A percentile compares a stretch with the other conserved stretches of the same genome.
These are phyloP conservation scores for Erodium maritimum DNA, from an alignment of 345 rosid species.

Conservation along the genomic window DNA sequence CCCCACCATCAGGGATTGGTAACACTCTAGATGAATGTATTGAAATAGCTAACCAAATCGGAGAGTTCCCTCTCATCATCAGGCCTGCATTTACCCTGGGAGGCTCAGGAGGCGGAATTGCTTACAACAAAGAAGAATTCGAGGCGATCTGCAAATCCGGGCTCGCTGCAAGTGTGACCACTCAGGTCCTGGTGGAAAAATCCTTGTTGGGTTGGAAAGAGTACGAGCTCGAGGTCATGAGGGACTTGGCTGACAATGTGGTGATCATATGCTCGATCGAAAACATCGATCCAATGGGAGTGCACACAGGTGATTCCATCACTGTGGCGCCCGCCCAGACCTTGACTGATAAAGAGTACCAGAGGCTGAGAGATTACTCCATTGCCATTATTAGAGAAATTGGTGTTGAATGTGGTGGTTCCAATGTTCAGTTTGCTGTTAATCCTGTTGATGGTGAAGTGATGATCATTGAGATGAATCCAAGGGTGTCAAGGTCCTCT, in stretches of 20 bases:
- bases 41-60: constrained; percentile 56
- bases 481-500: constrained; percentile 92
- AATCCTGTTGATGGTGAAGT: constrained; percentile 96
- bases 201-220: constrained; percentile 96
- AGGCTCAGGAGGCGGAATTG: constrained; percentile 95
- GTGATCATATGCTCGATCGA: constrained; percentile 93
- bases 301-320: constrained; percentile 95
- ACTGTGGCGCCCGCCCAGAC: constrained; percentile 98
- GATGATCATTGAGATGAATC: constrained; percentile 98
- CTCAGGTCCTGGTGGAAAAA: constrained; percentile 91
- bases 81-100: constrained; percentile 90
- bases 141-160: constrained; percentile 78
- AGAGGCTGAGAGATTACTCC: constrained; percentile 83
- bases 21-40: constrained; percentile 76
- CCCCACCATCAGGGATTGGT: constrained; percentile 93
- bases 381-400: constrained; percentile 86
- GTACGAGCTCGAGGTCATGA: constrained; percentile 95
- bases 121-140: constrained; percentile 86
- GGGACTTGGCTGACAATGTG: constrained; percentile 95
- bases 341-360: constrained; percentile 86
- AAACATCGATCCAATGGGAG: constrained; percentile 97
- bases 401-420: constrained; percentile 99
- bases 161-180: constrained; percentile 72
- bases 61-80: constrained; percentile 89
- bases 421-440: constrained; percentile 94